Base-by-base conservation (phyloP, 192 early-diverging fungal species). In the Gorgonomyces haynaldii region DNA sequence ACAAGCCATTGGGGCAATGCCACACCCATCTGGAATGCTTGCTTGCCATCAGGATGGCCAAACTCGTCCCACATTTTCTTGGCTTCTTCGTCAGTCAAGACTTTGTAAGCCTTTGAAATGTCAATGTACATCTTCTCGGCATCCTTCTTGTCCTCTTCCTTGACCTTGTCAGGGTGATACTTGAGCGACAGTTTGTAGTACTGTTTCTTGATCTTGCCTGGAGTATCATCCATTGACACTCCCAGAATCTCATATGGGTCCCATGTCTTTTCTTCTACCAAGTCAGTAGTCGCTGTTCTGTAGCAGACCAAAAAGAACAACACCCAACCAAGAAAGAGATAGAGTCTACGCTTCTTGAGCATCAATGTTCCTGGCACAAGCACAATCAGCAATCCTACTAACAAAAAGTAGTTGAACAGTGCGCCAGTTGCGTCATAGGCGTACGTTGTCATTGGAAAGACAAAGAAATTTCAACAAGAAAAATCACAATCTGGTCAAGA, bases 31-130 rank as follows among this genome's bases (percentile, higher is more conserved):
- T 81, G 70, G 50, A 82, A 79, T 17, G 86, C 80, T 64, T 95
- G 91, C 56, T 87, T 91, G 10, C 95, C 95, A 61, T 98, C 95
- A 13, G 95, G 92, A 61, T 96, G 89, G 42, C 93, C 93, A 50
- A 74, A 92, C 61, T 98, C 88, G 52, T 96, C 89, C 70, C 82
- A 98, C 62, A 85, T 88, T 53, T 85, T 81, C 48, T 84, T 79
- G 16, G 79, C 83, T 42, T 83, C 88, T 12, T 89, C 84, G 54
- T 98, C 84, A 1, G 93, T 98, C 54, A 98, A 83, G 58, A 89
- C 86, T 75, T 92, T 89, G 61, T 91, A 84, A 9, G 95, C 95
- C 48, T 95, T 90, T 40, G 81, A 78, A 51, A 96, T 81, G 38
- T 96, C 85, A 17, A 85, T 76, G 67, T 82, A 93, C 64, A 66